Base-by-base conservation (phyloP, 2,329 filamentous ascomycete species). In the Fonsecaea multimorphosa region DNA sequence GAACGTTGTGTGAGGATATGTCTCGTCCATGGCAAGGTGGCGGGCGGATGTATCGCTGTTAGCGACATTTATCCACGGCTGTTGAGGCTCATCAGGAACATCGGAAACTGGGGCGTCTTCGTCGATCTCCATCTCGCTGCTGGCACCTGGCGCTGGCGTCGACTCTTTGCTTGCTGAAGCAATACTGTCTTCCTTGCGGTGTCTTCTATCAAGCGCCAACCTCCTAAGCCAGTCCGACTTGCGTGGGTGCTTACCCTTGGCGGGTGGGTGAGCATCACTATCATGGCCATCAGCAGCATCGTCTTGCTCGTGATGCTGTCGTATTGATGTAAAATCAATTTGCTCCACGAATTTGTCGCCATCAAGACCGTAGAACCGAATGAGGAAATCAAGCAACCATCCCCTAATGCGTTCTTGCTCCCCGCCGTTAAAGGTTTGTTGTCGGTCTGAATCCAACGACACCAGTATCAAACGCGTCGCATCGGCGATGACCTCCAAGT, bases 81-180 rank as follows among this genome's bases (percentile, higher is more conserved):
- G 66, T 53, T 64, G 66, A 22, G 62, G 54, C n/a, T 66, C 51
- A 6, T 71, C 80, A 16, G 78, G 77, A 32, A 80, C 80, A 19
- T 84, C 83, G 74, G 83, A 75, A 36, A 81, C 77, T 68, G 91
- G 84, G 60, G 88, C 87, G 36, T 95, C 92, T 68, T 94, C 91
- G 72, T 95, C 91, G 14, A 67, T 29, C n/a, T 71, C 71, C 61
- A 72, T 67, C 61, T 72, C 71, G 44, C 62, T 70, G 27, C 57
- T 54, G 11, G 61, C 66, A 27, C 58, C 65, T 8, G 67, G 71
- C 49, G 67, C 65, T 0, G 95, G 94, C 0, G 93, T 97, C 0
- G 91, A 93, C 72, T 95, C 93, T 73, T 96, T 92, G 79, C 92
- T 97, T 14, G 86, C 89, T 27, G 90, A 89, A 1, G 87, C 87